These are phyloP conservation scores for Penicillium thymicola DNA, from an alignment of 2,329 filamentous ascomycete species.

Conservation along the genomic window DNA sequence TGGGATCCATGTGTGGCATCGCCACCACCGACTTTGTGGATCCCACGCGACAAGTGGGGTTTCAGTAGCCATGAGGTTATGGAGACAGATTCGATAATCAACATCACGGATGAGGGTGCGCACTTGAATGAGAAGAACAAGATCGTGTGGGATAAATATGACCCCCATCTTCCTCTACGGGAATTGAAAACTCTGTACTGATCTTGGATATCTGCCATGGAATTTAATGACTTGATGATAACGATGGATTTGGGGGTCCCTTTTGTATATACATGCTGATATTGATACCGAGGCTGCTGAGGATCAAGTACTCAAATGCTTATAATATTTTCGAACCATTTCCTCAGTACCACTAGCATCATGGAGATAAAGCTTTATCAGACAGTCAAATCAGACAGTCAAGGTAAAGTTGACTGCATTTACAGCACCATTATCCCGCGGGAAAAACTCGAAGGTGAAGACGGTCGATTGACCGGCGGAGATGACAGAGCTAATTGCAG, in stretches of 20 bases:
- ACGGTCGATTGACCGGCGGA: conserved; percentile 44
- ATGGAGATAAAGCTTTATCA: conserved; percentile 12
- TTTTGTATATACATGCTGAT: conserved; percentile 4
- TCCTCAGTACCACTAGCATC: too few species aligned
- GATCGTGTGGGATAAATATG: conserved; percentile 58
- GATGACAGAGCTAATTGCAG: conserved; percentile 48
- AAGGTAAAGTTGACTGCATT: conserved; percentile 52
- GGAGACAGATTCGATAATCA: conserved; percentile 68
- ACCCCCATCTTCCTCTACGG: conserved; percentile 56
- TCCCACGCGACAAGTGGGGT: conserved; percentile 70
- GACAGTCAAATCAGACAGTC: conserved; percentile 43
- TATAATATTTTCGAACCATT: not conserved
- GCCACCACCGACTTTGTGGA: conserved; percentile 68
- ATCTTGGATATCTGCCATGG: not conserved
- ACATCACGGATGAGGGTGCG: conserved; percentile 75
- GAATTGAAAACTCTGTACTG: conserved; percentile 52
- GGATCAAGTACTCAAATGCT: not conserved
- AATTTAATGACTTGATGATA: conserved; percentile 6
- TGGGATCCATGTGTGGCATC: conserved; percentile 67
- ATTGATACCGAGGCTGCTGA: not conserved
- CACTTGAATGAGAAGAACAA: conserved; percentile 67
- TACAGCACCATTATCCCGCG: conserved; percentile 42
- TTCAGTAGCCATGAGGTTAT: conserved; percentile 72
- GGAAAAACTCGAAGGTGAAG: conserved; percentile 57
- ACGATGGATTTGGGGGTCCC: not conserved